phyloP scores from a whole-genome alignment of 345 rosid species.

The Eucalyptus sideroxylon region DNA sequence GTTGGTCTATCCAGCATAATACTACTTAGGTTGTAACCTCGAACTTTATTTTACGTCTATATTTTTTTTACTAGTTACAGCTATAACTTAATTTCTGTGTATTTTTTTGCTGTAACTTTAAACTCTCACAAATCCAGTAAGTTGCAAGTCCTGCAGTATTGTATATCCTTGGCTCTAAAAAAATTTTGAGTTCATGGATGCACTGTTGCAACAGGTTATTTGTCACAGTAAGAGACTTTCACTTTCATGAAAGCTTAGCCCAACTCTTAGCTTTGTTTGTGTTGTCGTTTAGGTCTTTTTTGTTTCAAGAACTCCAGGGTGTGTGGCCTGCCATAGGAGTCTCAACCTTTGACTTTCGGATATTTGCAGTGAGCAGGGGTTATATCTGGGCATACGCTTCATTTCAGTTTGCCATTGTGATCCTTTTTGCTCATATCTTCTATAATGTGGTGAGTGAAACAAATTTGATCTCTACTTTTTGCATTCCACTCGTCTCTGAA shows the following conservation, averaged over 20 bases:
- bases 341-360: background rate
- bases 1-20: background rate
- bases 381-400: constrained; percentile 58
- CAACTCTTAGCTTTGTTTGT: background rate
- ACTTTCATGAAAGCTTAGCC: background rate
- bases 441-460: constrained; percentile 29
- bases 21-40: background rate
- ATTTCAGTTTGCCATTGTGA: constrained; percentile 47
- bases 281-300: background rate
- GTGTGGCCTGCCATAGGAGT: background rate
- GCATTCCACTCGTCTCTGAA: background rate
- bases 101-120: background rate
- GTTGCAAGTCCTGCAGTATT: background rate
- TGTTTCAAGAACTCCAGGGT: background rate
- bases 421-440: constrained; percentile 52
- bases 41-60: background rate
- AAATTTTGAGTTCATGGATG: background rate
- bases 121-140: background rate
- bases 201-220: background rate
- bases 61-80: background rate
- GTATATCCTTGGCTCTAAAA: background rate
- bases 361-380: constrained; percentile 40
- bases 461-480: background rate
- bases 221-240: background rate
- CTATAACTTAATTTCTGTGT: background rate